Conservation (phyloP, 2,329 filamentous ascomycete genomes). For the Gremmenia infestans region DNA sequence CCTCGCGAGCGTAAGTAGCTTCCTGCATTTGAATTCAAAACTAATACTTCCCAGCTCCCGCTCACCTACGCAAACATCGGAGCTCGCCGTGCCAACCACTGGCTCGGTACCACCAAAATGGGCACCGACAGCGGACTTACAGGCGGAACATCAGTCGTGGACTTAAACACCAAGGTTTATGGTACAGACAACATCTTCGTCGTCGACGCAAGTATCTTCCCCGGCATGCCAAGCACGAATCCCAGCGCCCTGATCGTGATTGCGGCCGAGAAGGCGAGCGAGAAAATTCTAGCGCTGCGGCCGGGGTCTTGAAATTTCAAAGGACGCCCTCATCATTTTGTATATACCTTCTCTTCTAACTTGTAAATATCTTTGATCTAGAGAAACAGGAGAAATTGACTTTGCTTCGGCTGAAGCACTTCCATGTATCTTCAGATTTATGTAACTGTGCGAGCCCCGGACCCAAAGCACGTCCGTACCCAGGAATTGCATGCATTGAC, state of each 20-base stretch:
- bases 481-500: too few relatives aligned
- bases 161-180: constrained; percentile 58
- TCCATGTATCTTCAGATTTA: too few relatives aligned
- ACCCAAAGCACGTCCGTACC: too few relatives aligned
- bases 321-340: not conserved
- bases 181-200: constrained; percentile 65
- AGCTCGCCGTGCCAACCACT: constrained; percentile 33
- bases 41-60: constrained; percentile 17
- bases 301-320: constrained; percentile 8
- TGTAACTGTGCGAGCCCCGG: too few relatives aligned
- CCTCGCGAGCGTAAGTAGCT: constrained; percentile 42
- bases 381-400: too few relatives aligned
- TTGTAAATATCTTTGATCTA: not conserved
- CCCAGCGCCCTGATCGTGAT: constrained; percentile 61
- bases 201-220: constrained; percentile 64
- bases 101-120: constrained; percentile 55
- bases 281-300: constrained; percentile 28
- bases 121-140: constrained; percentile 44
- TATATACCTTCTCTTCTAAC: not conserved
- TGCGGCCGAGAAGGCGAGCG: constrained; percentile 47
- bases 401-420: too few relatives aligned
- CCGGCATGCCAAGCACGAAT: constrained; percentile 64
- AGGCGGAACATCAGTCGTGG: constrained; percentile 55
- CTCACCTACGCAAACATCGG: constrained; percentile 23
- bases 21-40: not conserved